These are phyloP conservation scores for Aureobasidium sp. DNA, from an alignment of 2,329 filamentous ascomycete genomes.

Conservation along the genomic window DNA sequence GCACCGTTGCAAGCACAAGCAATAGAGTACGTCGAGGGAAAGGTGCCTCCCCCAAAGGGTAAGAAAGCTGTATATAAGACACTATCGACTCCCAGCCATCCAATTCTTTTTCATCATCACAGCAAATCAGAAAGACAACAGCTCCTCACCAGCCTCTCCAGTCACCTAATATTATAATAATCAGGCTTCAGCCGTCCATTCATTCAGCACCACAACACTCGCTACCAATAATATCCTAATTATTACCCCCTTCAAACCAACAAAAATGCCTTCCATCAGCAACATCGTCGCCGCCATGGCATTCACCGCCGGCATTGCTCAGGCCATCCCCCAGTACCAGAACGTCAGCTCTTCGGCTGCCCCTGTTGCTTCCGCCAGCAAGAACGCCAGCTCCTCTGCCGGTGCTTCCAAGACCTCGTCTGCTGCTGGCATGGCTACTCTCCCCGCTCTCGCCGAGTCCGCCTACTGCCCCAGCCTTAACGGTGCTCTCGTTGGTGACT, in stretches of 20 bases:
- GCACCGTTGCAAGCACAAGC: background rate
- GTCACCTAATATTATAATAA: conserved; percentile 13
- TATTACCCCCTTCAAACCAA: conserved; percentile 9
- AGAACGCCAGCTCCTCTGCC: conserved; percentile 1
- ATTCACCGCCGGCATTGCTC: conserved; percentile 4
- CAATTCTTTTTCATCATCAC: conserved; percentile 12
- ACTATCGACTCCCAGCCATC: conserved; percentile 4
- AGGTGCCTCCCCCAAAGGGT: background rate
- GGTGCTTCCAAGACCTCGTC: background rate
- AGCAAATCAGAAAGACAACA: conserved; percentile 13
- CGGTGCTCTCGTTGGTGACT: conserved; percentile 4
- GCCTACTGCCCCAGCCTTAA: conserved; percentile 9
- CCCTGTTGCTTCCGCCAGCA: background rate
- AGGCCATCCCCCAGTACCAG: conserved; percentile 12
- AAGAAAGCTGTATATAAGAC: conserved; percentile 8
- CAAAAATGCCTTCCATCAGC: conserved; percentile 15
- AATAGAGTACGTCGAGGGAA: background rate
- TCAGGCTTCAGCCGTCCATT: conserved; percentile 15
- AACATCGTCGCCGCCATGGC: conserved; percentile 6
- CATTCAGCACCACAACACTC: conserved; percentile 11
- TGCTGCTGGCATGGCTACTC: background rate
- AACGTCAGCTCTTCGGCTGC: conserved; percentile 10
- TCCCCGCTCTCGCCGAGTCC: conserved; percentile 1
- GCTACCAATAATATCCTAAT: conserved; percentile 10
- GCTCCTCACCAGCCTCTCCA: conserved; percentile 12